Conservation (phyloP, 768 basidiomycete genomes). For the Hypsizygus marmoreus region DNA sequence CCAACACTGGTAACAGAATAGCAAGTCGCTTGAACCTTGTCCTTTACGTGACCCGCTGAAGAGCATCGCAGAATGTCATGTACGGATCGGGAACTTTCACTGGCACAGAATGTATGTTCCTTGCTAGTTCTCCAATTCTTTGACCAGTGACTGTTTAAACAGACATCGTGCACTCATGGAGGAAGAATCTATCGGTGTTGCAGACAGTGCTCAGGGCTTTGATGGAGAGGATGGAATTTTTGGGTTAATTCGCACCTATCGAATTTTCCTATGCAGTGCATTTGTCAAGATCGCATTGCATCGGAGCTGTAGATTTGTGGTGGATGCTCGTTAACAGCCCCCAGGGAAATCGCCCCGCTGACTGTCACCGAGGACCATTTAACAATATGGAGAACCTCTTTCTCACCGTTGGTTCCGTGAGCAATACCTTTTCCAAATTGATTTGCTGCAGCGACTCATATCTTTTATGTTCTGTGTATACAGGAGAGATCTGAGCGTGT, state of each 20-base stretch:
- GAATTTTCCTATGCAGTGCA: not conserved
- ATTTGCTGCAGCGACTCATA: not conserved
- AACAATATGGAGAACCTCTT: slow-evolving; percentile 48
- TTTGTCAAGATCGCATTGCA: slow-evolving; percentile 24
- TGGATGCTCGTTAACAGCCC: too few relatives aligned
- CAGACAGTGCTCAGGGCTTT: slow-evolving; percentile 44
- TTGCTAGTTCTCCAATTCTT: not conserved
- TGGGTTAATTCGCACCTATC: slow-evolving; percentile 30
- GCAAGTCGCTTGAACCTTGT: too few relatives aligned
- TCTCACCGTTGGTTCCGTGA: slow-evolving; percentile 51
- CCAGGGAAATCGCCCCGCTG: slow-evolving; percentile 56
- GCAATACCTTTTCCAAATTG: slow-evolving; percentile 15
- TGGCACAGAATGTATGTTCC: slow-evolving; percentile 51
- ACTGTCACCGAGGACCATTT: slow-evolving; percentile 53
- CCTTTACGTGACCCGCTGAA: too few relatives aligned
- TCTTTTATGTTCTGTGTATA: not conserved
- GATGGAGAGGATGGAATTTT: slow-evolving; percentile 53
- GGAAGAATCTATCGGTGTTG: slow-evolving; percentile 51
- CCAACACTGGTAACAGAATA: too few relatives aligned
- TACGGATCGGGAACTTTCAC: slow-evolving; percentile 58
- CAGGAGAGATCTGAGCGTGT: slow-evolving; percentile 57
- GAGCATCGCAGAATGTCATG: slow-evolving; percentile 41
- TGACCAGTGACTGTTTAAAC: too few relatives aligned
- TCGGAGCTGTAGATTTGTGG: slow-evolving; percentile 55
- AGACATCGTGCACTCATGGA: too few relatives aligned